Conservation (phyloP, 208 protist species). For the Leptomonas seymouri region DNA sequence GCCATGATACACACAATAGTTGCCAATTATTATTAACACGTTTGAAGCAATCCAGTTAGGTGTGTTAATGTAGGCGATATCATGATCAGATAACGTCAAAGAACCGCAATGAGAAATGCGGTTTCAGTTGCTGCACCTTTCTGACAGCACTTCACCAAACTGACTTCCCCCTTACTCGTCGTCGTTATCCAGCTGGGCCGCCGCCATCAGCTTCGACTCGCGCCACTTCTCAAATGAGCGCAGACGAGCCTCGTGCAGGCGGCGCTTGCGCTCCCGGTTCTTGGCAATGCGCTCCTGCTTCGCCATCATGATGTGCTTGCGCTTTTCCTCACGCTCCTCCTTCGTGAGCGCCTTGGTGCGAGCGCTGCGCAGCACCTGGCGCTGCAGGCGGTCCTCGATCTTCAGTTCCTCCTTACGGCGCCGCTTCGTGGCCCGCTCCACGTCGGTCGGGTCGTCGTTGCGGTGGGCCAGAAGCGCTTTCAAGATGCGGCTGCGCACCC, state of each 20-base stretch:
- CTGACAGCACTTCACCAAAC: too few relatives aligned
- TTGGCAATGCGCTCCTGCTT: conserved; percentile 90
- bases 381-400: conserved; percentile 82
- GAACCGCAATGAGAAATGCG: background rate
- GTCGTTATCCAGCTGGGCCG: conserved; percentile 33
- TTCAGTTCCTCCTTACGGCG: conserved; percentile 71
- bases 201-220: conserved; percentile 66
- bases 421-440: conserved; percentile 69
- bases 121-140: too few relatives aligned
- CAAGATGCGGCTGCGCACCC: conserved; percentile 66
- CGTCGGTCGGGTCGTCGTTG: conserved; percentile 77
- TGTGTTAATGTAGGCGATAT: background rate
- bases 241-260: conserved; percentile 68
- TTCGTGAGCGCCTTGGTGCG: conserved; percentile 61
- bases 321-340: conserved; percentile 84
- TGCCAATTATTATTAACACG: too few relatives aligned
- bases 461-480: conserved; percentile 79
- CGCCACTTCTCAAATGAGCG: conserved; percentile 85
- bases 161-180: conserved; percentile 7
- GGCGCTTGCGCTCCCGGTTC: conserved; percentile 83
- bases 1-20: too few relatives aligned
- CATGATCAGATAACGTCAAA: background rate
- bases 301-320: conserved; percentile 73
- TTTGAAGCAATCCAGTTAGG: background rate
- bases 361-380: conserved; percentile 62